Conservation (phyloP, 1,284 basidiomycete species). For the Volvariella volvacea region DNA sequence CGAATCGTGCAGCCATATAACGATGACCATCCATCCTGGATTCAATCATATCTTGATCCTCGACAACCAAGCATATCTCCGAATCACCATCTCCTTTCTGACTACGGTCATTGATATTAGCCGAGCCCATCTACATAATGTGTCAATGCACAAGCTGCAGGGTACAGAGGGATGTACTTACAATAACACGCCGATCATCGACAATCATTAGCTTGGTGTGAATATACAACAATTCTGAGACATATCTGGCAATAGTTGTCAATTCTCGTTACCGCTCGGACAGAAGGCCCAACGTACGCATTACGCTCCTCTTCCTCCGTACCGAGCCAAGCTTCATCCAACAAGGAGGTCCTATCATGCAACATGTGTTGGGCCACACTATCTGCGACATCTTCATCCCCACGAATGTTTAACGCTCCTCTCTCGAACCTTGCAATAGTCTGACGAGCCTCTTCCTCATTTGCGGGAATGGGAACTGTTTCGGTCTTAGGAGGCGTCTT, state of each 20-base stretch:
- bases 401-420: slow-evolving; percentile 47
- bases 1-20: slow-evolving; percentile 68
- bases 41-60: slow-evolving; percentile 77
- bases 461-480: slow-evolving; percentile 59
- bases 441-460: slow-evolving; percentile 56
- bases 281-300: slow-evolving; percentile 40
- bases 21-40: slow-evolving; percentile 75
- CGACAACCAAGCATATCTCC: slow-evolving; percentile 87
- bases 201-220: slow-evolving; percentile 90
- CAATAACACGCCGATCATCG: slow-evolving; percentile 83
- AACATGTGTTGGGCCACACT: slow-evolving; percentile 78
- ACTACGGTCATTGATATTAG: slow-evolving; percentile 85
- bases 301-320: slow-evolving; percentile 76
- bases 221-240: slow-evolving; percentile 79
- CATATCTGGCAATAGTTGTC: slow-evolving; percentile 43
- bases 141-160: neutral
- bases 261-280: slow-evolving; percentile 6
- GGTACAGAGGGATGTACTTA: slow-evolving; percentile 30
- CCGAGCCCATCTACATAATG: slow-evolving; percentile 67
- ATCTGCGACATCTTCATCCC: slow-evolving; percentile 58
- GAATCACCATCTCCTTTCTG: slow-evolving; percentile 82
- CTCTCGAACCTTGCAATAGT: slow-evolving; percentile 63
- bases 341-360: slow-evolving; percentile 49
- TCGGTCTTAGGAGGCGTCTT: slow-evolving; percentile 49
- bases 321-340: slow-evolving; percentile 79